phyloP scores from a whole-genome alignment of 2,329 filamentous ascomycete species.

The Myriangium duriaei region DNA sequence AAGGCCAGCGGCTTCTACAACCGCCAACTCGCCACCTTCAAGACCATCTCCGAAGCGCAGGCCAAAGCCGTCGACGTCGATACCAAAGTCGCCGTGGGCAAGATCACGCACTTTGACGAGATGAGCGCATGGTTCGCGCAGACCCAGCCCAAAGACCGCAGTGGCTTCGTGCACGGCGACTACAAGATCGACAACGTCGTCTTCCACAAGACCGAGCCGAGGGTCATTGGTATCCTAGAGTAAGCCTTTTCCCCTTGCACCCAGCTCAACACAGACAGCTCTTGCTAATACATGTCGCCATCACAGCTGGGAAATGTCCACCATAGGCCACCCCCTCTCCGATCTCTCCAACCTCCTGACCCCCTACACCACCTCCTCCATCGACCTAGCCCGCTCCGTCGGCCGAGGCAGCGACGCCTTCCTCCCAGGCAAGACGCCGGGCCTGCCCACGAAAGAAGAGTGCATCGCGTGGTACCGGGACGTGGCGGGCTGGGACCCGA shows the following conservation, averaged over 20 bases:
- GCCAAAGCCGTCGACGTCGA: slow-evolving; percentile 64
- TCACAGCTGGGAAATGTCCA: slow-evolving; percentile 81
- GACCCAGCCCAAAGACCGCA: slow-evolving; percentile 64
- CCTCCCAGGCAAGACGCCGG: slow-evolving; percentile 49
- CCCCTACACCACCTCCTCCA: slow-evolving; percentile 31
- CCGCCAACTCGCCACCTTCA: slow-evolving; percentile 75
- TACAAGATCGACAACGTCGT: slow-evolving; percentile 63
- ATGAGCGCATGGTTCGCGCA: slow-evolving; percentile 64
- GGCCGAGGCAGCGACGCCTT: slow-evolving; percentile 41
- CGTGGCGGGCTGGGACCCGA: slow-evolving; percentile 59
- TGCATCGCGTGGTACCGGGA: slow-evolving; percentile 54
- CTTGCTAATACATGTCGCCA: no score
- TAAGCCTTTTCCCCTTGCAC: slow-evolving; percentile 10
- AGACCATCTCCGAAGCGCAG: slow-evolving; percentile 65
- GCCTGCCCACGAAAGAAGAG: slow-evolving; percentile 49
- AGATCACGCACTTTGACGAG: slow-evolving; percentile 71
- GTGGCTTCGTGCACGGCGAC: slow-evolving; percentile 79
- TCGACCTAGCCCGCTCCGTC: slow-evolving; percentile 25
- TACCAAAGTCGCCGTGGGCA: slow-evolving; percentile 61
- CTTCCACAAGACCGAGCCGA: slow-evolving; percentile 77
- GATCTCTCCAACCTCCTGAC: slow-evolving; percentile 70
- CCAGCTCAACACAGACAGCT: no score
- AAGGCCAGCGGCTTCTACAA: slow-evolving; percentile 66
- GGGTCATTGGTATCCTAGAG: slow-evolving; percentile 85
- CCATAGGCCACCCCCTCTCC: slow-evolving; percentile 86